Conservation (phyloP, 73 alveolate genomes). For the Effrenium voratum region DNA sequence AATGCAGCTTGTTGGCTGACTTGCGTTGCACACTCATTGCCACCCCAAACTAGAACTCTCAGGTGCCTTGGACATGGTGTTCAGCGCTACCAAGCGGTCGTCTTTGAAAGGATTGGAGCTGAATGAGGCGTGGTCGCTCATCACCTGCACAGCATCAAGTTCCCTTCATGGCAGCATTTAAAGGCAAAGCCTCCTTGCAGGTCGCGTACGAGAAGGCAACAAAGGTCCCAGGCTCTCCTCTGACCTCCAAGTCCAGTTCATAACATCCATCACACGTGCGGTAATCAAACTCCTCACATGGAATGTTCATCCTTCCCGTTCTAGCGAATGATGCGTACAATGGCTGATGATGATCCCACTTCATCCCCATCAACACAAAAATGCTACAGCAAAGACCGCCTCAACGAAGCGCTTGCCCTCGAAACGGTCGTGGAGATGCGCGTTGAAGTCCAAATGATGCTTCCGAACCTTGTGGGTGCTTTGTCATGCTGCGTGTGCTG, state of each 20-base stretch:
- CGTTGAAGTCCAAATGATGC: slow-evolving; percentile 65
- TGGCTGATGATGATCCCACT: no score
- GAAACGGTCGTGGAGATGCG: slow-evolving; percentile 35
- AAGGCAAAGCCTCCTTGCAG: slow-evolving; percentile 30
- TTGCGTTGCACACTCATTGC: no score
- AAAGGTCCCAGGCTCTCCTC: slow-evolving; percentile 51
- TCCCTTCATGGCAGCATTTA: background rate
- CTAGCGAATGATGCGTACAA: no score
- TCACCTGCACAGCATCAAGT: background rate
- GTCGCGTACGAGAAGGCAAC: slow-evolving; percentile 64
- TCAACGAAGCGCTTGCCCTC: slow-evolving; percentile 54
- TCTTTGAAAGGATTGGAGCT: slow-evolving; percentile 89
- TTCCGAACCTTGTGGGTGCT: slow-evolving; percentile 70
- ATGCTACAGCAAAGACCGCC: no score
- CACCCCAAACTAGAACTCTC: no score
- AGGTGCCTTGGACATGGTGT: slow-evolving; percentile 93
- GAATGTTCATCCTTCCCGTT: no score
- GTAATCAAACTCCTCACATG: no score
- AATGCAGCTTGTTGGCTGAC: no score
- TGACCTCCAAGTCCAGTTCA: background rate
- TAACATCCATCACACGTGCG: no score
- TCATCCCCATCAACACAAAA: no score
- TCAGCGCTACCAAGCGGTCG: slow-evolving; percentile 83
- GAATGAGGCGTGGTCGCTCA: slow-evolving; percentile 82
- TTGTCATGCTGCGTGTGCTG: no score